Base-by-base conservation (phyloP, 495 filamentous ascomycete genomes). In the Cladorrhinum samala region DNA sequence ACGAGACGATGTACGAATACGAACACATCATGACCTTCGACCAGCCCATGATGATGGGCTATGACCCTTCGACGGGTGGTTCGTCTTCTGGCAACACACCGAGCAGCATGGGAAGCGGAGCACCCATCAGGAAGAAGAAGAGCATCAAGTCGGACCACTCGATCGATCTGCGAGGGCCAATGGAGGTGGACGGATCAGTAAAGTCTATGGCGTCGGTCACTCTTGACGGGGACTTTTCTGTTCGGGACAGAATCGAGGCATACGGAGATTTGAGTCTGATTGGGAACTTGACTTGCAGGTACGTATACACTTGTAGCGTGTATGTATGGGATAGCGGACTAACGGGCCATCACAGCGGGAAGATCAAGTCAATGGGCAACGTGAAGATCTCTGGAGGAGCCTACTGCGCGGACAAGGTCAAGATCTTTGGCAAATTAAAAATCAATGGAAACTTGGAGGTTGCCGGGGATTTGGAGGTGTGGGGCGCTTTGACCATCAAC, bases 371-470 rank as follows among this genome's bases (percentile, higher is more conserved):
- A 2, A 59, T 66, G 33, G 67, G 67, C 9, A 70, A 70, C 36
- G 59, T 70, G 40, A 58, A 62, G 52, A 43, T 68, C 39, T 60
- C 52, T 14, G 67, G 67, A n/a, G n/a, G 19, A 1, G 16, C 16
- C 1, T 19, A 21, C 40, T 25, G 21, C 40, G 67, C 61, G 33
- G 65, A 69, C 55, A 69, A 69, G 54, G 68, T 71, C 52, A 72
- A 69, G 54, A 68, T 68, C 23, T 72, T 67, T 62, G 69, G 69
- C 18, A 69, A 71, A 56, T 61, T 72, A 9, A 72, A 61, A 46
- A 58, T 72, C 30, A 61, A 57, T 8, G 69, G 69, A 3, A 63
- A 56, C 9, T 57, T 68, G 9, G 62, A 69, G 20, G 67, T 64
- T n/a, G 51, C 62, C 9, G 67, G 63, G 24, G 59, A 62, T 11